Percentiles rank a stretch among this genome's conserved stretches.
phyloP scores from a whole-genome alignment of 73 alveolate species.

The Breviolum minutum region DNA sequence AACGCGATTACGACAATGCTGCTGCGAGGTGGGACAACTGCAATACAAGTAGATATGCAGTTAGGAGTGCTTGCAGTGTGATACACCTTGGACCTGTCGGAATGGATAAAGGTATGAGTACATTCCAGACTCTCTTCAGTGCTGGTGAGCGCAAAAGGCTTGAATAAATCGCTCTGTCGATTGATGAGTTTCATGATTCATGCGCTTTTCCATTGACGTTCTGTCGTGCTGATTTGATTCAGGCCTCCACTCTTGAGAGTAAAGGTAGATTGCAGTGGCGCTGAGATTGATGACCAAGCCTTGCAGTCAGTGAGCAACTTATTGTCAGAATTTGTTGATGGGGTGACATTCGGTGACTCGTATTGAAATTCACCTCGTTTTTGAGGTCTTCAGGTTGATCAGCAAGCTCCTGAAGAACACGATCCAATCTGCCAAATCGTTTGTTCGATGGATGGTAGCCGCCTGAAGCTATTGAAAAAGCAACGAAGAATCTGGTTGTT shows the following conservation, averaged over 20 bases:
- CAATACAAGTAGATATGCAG: conserved; percentile 71
- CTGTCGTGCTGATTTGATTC: background rate
- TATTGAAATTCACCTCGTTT: background rate
- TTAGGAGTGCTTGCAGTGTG: background rate
- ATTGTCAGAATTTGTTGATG: background rate
- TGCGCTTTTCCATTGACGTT: too few species aligned
- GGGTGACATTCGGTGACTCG: background rate
- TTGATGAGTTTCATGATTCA: background rate
- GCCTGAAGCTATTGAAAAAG: conserved; percentile 36
- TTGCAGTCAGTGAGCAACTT: conserved; percentile 50
- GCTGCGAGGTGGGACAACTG: conserved; percentile 96
- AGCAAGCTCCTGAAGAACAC: conserved; percentile 89
- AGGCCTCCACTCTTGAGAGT: conserved; percentile 96
- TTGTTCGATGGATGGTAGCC: conserved; percentile 97
- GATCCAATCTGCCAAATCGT: conserved; percentile 93
- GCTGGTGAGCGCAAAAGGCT: conserved; percentile 90
- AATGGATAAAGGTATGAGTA: conserved; percentile 96
- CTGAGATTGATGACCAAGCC: conserved; percentile 96
- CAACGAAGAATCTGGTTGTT: background rate
- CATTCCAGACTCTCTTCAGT: conserved; percentile 97
- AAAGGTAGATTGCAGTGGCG: conserved; percentile 96
- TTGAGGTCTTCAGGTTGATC: conserved; percentile 55
- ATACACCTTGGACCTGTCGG: too few species aligned
- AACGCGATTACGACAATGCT: conserved; percentile 99
- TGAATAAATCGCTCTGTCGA: background rate